Conservation (phyloP, 148 eudicot genomes). For the Rhododendron mucronatum region DNA sequence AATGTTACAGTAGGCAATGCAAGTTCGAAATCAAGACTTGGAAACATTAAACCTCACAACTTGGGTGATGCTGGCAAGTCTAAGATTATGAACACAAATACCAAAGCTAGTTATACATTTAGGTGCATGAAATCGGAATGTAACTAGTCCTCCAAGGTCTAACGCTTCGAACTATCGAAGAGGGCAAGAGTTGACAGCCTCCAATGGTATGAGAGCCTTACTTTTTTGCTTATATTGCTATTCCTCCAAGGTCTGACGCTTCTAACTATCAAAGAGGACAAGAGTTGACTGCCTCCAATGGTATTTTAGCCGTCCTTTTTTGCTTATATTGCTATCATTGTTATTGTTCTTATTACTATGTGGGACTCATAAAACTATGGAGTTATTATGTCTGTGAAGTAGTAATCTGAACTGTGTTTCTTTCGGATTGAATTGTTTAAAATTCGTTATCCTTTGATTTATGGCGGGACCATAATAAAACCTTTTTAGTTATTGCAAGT, state of each 20-base stretch:
- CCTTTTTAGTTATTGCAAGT: not conserved
- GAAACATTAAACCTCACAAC: conserved; percentile 43
- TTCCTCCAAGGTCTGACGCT: conserved; percentile 72
- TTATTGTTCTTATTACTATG: not conserved
- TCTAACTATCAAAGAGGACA: conserved; percentile 60
- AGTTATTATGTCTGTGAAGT: not conserved
- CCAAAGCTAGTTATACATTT: conserved; percentile 89
- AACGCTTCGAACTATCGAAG: conserved; percentile 61
- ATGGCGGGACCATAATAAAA: not conserved
- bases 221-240: conserved; percentile 11
- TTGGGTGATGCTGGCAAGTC: conserved; percentile 30
- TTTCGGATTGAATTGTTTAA: conserved; percentile 3
- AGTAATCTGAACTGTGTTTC: not conserved
- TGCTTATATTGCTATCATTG: conserved; percentile 5
- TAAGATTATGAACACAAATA: conserved; percentile 48
- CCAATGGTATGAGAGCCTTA: conserved; percentile 46
- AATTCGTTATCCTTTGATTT: not conserved
- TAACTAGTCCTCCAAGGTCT: conserved; percentile 60
- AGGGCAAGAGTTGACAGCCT: conserved; percentile 50
- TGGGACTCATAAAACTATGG: not conserved
- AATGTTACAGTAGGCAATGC: conserved; percentile 41
- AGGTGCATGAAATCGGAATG: conserved; percentile 62
- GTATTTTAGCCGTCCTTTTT: conserved; percentile 29
- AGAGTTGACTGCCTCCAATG: conserved; percentile 46
- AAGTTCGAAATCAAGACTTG: conserved; percentile 31